Evolutionary conservation across 2,329 filamentous ascomycete genomes (phyloP), one percentile per base, ranked within the genome.

Genomic region (Didymella arachidicola): DNA sequence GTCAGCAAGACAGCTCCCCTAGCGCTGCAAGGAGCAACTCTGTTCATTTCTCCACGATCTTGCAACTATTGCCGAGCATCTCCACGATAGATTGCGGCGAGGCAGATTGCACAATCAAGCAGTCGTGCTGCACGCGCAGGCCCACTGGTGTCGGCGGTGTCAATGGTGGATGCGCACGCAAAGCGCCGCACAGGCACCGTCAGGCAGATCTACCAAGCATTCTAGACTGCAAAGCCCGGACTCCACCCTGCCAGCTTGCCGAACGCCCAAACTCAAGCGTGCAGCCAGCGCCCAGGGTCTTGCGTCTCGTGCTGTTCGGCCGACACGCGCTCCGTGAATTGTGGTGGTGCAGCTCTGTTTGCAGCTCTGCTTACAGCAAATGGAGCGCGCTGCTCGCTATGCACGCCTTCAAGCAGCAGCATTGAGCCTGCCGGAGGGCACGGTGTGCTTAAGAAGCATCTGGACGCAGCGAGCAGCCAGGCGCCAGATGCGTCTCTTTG

Each of bases 401-500:
- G 55, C 27, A 27, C 32, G 41, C 42, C 41, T 52, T 34, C 19
- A 39, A 41, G 34, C 47, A 38, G 27, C 18, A 26, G 26, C 25
- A 50, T 39, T 10, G 16, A 16, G 16, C 27, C 29, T 29, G 29
- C 29, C 29, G 3, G 34, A 10, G 16, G 19, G 19, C 27, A 32
- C 26, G 10, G 44, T 19, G 50, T 46, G 45, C 41, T 54, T 27
- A 27, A 41, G 26, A 44, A 44, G 44, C 44, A 34, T 50, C 41
- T 48, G 46, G 50, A 29, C 54, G 51, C 51, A 54, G 50, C 46
- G 32, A 32, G 50, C 34, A 53, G 45, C 16, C 25, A 19, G 38
- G 48, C 45, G 34, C 56, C 50, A 63, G 56, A 49, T 61, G 61
- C 54, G 43, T 51, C 57, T 47, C 53, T 57, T 51, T 60, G 57